Evolutionary conservation across 768 basidiomycete species (phyloP), one percentile per base, ranked within the genome.

Genomic region (Termitomyces sp.): DNA sequence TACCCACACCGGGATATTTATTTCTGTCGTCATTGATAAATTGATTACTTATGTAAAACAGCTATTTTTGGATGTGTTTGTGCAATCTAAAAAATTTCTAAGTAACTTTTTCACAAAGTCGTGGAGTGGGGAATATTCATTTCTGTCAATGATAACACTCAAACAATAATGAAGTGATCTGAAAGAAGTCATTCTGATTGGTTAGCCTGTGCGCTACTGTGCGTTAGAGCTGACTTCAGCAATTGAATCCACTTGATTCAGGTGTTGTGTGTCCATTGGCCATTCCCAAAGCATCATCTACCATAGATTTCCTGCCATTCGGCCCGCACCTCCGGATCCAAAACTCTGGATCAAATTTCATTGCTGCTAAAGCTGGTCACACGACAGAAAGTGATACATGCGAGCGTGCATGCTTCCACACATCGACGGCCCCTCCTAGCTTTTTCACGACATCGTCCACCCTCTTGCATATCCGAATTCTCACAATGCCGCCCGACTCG

Each of bases 401-500:
- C 36, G 24, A 36, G 43, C 40, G 14, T 44, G 18, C 51, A 52
- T 52, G 36, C 6, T 28, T 24, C 26, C 38, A 52, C 26, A 20
- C 40, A 41, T 11, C 36, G 26, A 41, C 40, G 18, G 30, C 28
- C 56, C 40, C 24, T 5, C 13, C 38, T 26, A 47, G 10, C 30
- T 20, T 43, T 30, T 14, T 45, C 28, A 22, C 22, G 32, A 18
- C 32, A 28, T 47, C 18, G 24, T 16, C 46, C 45, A 30, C 22
- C 41, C 8, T 30, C 26, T 8, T 54, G 46, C 9, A 40, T 35
- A 35, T 43, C 24, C 11, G 18, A 13, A 9, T 24, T 36, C 33
- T 43, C 22, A 24, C 22, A 9, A 80, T 80, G 79, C 79, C 79
- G 18, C 73, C 76, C 47, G 77, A 79, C 59, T 71, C 68, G 3